phyloP scores from a whole-genome alignment of 805 yeast genomes.

The Suhomyces kilbournensis region DNA sequence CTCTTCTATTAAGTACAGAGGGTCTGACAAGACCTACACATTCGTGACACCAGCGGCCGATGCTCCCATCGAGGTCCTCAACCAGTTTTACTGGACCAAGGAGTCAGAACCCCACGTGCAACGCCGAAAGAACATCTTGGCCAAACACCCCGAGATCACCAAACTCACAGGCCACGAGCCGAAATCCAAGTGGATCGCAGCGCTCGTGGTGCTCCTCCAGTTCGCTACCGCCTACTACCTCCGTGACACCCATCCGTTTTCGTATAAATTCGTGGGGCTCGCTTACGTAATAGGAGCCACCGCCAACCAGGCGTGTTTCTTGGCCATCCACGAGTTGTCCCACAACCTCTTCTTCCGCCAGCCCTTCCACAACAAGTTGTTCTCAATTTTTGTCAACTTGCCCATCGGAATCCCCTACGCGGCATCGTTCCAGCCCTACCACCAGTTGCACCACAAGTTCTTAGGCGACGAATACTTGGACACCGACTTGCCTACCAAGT shows the following conservation, averaged over 20 bases:
- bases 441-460: slow-evolving; percentile 86
- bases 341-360: slow-evolving; percentile 82
- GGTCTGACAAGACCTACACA: slow-evolving; percentile 26
- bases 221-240: slow-evolving; percentile 59
- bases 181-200: slow-evolving; percentile 70
- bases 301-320: slow-evolving; percentile 75
- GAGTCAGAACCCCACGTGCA: slow-evolving; percentile 77
- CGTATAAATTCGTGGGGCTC: slow-evolving; percentile 52
- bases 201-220: slow-evolving; percentile 67
- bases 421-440: slow-evolving; percentile 87
- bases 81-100: slow-evolving; percentile 82
- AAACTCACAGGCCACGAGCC: slow-evolving; percentile 87
- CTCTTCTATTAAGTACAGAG: slow-evolving; percentile 24
- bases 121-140: slow-evolving; percentile 70
- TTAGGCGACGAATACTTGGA: slow-evolving; percentile 81
- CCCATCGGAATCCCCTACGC: slow-evolving; percentile 91
- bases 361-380: slow-evolving; percentile 74
- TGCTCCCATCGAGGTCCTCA: slow-evolving; percentile 38
- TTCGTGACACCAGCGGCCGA: slow-evolving; percentile 41
- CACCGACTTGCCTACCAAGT: slow-evolving; percentile 81
- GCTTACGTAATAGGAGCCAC: slow-evolving; percentile 88
- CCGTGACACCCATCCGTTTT: slow-evolving; percentile 50
- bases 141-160: slow-evolving; percentile 73
- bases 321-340: slow-evolving; percentile 84
- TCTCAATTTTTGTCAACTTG: slow-evolving; percentile 71